phyloP scores from a whole-genome alignment of 2,329 filamentous ascomycete genomes.

The Fusarium duplospermum region DNA sequence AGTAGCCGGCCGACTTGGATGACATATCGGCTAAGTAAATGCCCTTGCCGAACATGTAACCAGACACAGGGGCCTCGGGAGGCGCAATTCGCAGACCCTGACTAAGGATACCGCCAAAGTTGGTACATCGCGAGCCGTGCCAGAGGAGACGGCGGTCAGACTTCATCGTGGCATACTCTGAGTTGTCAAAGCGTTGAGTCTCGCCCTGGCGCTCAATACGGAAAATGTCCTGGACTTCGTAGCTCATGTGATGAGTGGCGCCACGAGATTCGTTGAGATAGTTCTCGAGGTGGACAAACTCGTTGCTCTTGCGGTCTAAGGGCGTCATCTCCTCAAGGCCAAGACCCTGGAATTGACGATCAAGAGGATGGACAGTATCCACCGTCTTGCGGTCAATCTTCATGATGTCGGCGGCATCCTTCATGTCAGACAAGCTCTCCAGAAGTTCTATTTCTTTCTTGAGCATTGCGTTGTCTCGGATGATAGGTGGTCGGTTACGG shows the following conservation, averaged over 20 bases:
- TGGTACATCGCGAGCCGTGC: slow-evolving; percentile 87
- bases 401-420: slow-evolving; percentile 82
- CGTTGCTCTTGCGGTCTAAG: slow-evolving; percentile 66
- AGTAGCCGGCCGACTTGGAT: slow-evolving; percentile 86
- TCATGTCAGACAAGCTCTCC: slow-evolving; percentile 87
- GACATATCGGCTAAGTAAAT: slow-evolving; percentile 90
- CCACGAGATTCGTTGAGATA: slow-evolving; percentile 79
- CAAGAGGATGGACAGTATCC: slow-evolving; percentile 71
- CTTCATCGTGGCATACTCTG: slow-evolving; percentile 62
- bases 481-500: slow-evolving; percentile 76
- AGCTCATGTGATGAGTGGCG: slow-evolving; percentile 70
- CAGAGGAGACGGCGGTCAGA: slow-evolving; percentile 82
- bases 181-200: slow-evolving; percentile 72
- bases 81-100: slow-evolving; percentile 93
- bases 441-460: slow-evolving; percentile 84
- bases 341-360: slow-evolving; percentile 78
- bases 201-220: slow-evolving; percentile 83
- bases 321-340: slow-evolving; percentile 81
- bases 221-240: slow-evolving; percentile 80
- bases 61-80: slow-evolving; percentile 80
- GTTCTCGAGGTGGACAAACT: slow-evolving; percentile 72
- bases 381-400: slow-evolving; percentile 67
- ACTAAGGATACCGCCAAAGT: slow-evolving; percentile 87
- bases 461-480: slow-evolving; percentile 66
- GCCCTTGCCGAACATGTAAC: slow-evolving; percentile 92